Conservation (phyloP, 495 filamentous ascomycete species). For the Penicillium steckii region DNA sequence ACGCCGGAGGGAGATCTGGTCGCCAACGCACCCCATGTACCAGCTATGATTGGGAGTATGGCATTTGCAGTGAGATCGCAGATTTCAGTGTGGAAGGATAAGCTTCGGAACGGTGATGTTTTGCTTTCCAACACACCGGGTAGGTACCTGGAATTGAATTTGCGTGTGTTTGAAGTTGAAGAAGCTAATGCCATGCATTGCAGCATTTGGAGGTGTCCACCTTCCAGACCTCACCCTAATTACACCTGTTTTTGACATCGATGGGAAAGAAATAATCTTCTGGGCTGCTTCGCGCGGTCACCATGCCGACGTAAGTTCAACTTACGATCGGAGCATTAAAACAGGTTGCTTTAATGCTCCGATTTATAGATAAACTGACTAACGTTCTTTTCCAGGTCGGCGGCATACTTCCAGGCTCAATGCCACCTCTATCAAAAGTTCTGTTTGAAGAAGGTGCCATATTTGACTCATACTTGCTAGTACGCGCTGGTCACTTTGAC, state of each 20-base stretch:
- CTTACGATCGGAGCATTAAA: too few relatives aligned
- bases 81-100: constrained; percentile 79
- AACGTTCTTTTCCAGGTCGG: constrained; percentile 51
- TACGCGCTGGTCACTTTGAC: constrained; percentile 44
- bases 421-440: constrained; percentile 88
- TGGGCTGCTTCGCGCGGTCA: constrained; percentile 84
- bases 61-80: constrained; percentile 84
- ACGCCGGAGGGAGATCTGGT: constrained; percentile 34
- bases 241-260: constrained; percentile 81
- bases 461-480: constrained; percentile 83
- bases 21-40: constrained; percentile 66
- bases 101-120: constrained; percentile 78
- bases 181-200: constrained; percentile 40
- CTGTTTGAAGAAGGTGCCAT: constrained; percentile 88
- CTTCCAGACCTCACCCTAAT: constrained; percentile 83
- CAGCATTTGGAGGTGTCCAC: constrained; percentile 70
- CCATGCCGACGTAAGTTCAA: constrained; percentile 61
- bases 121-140: constrained; percentile 86
- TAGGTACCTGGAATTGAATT: constrained; percentile 1
- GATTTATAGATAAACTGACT: neutral
- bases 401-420: constrained; percentile 85
- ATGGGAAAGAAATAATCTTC: constrained; percentile 72
- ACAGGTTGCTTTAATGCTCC: neutral
- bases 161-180: neutral
- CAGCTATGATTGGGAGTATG: constrained; percentile 81